phyloP scores from a whole-genome alignment of 2,329 filamentous ascomycete species.

The Penicillium frequentans region DNA sequence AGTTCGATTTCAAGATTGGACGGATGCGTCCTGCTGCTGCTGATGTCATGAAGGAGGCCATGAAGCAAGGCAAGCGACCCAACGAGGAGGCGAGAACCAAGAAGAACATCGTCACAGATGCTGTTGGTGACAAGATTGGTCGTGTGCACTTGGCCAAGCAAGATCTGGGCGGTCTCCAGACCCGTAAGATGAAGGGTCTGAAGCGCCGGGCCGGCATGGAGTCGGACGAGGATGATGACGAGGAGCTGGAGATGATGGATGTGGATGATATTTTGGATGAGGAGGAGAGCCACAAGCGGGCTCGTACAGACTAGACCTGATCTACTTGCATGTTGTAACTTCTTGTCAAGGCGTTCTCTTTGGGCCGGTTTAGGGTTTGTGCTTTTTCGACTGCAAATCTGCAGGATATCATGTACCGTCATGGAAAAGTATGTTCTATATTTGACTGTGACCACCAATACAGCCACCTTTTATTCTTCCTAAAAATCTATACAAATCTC shows the following conservation, averaged over 20 bases:
- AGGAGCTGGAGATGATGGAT: conserved; percentile 50
- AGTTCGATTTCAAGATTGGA: conserved; percentile 87
- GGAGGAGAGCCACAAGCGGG: conserved; percentile 33
- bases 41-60: conserved; percentile 85
- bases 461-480: not conserved
- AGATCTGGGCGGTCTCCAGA: conserved; percentile 83
- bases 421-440: conserved; percentile 21
- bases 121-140: conserved; percentile 94
- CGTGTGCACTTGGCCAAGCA: conserved; percentile 89
- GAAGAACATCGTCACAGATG: conserved; percentile 93
- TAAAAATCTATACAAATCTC: not conserved
- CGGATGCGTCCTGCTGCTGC: conserved; percentile 55
- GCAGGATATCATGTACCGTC: conserved; percentile 19
- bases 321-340: conserved; percentile 22
- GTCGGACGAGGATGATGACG: conserved; percentile 53
- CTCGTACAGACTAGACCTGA: conserved; percentile 28
- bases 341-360: conserved; percentile 26
- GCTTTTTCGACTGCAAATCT: conserved; percentile 19
- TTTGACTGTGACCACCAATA: conserved; percentile 1
- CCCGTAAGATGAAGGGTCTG: conserved; percentile 98
- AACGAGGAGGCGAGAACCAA: conserved; percentile 63
- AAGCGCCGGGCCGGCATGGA: conserved; percentile 74
- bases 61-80: conserved; percentile 76
- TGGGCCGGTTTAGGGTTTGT: conserved; percentile 23
- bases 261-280: conserved; percentile 36